These are phyloP conservation scores for Suillus weaverae DNA, from an alignment of 768 basidiomycete genomes.

Conservation along the genomic window DNA sequence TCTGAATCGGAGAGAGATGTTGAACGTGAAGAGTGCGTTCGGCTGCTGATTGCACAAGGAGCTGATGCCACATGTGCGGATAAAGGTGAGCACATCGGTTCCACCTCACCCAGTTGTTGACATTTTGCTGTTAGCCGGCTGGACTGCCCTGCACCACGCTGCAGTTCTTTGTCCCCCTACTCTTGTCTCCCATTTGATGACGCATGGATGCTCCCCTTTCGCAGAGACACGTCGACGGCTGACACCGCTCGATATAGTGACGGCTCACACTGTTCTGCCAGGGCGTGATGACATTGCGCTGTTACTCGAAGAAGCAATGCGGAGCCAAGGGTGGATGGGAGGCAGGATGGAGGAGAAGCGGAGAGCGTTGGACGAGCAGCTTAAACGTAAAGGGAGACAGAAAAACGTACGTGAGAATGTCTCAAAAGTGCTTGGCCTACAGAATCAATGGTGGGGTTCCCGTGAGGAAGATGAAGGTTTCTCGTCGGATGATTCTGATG, in stretches of 20 bases:
- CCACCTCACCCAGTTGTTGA: conserved; percentile 6
- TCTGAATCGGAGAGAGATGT: conserved; percentile 80
- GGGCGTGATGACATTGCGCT: conserved; percentile 84
- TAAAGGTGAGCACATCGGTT: conserved; percentile 48
- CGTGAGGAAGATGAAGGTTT: conserved; percentile 45
- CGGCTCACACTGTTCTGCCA: conserved; percentile 76
- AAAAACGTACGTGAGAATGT: conserved; percentile 60
- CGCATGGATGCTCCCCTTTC: conserved; percentile 85
- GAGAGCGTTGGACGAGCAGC: conserved; percentile 54
- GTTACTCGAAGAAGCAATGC: conserved; percentile 88
- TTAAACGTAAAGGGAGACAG: conserved; percentile 53
- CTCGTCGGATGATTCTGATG: conserved; percentile 46
- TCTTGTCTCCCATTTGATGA: conserved; percentile 88
- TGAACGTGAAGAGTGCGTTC: conserved; percentile 88
- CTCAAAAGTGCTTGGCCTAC: conserved; percentile 54
- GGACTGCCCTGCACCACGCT: conserved; percentile 94
- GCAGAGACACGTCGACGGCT: conserved; percentile 74
- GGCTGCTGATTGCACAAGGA: conserved; percentile 76
- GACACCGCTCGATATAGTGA: conserved; percentile 87
- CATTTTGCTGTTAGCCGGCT: conserved; percentile 62
- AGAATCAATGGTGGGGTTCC: conserved; percentile 65
- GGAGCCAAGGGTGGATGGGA: conserved; percentile 78
- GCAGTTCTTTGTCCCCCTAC: conserved; percentile 87
- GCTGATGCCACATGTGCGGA: conserved; percentile 63
- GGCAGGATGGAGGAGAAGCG: conserved; percentile 74